Conservation (phyloP, 2,329 filamentous ascomycete genomes). For the Neofusicoccum sp. region DNA sequence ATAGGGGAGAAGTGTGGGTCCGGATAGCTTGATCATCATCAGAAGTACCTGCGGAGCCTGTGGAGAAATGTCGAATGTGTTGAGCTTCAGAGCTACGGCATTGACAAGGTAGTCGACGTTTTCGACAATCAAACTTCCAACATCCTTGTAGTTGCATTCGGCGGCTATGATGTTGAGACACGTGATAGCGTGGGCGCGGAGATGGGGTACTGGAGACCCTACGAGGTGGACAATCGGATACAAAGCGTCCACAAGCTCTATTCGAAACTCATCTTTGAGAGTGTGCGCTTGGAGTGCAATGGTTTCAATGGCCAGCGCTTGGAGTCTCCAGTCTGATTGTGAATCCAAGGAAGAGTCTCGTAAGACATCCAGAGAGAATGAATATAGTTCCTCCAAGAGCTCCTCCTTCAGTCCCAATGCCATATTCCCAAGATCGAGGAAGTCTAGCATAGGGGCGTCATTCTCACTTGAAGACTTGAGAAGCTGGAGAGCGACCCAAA, state of each 20-base stretch:
- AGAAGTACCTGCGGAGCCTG: constrained; percentile 86
- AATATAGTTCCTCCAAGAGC: constrained; percentile 65
- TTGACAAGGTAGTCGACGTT: constrained; percentile 98
- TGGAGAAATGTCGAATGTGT: constrained; percentile 88
- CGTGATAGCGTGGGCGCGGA: constrained; percentile 81
- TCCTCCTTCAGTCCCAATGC: constrained; percentile 30
- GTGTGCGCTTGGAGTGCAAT: constrained; percentile 74
- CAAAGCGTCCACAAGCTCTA: constrained; percentile 85
- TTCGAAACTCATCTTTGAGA: constrained; percentile 69
- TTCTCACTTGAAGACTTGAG: constrained; percentile 60
- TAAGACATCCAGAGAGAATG: constrained; percentile 66
- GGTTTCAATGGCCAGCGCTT: constrained; percentile 79
- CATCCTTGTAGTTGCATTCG: constrained; percentile 72
- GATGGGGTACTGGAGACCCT: constrained; percentile 66
- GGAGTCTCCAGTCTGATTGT: constrained; percentile 67
- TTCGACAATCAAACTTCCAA: constrained; percentile 78
- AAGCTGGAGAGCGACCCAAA: constrained; percentile 79
- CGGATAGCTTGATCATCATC: constrained; percentile 92
- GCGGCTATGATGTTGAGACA: constrained; percentile 79
- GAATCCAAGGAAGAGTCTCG: constrained; percentile 44
- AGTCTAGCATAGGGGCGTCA: constrained; percentile 63
- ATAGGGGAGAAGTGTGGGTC: constrained; percentile 79
- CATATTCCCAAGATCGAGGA: constrained; percentile 59
- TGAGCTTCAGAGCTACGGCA: constrained; percentile 83
- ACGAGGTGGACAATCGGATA: constrained; percentile 91